Evolutionary conservation across 805 yeast species (phyloP), one percentile per base, ranked within the genome.

Genomic region (Peterozyma toletana): DNA sequence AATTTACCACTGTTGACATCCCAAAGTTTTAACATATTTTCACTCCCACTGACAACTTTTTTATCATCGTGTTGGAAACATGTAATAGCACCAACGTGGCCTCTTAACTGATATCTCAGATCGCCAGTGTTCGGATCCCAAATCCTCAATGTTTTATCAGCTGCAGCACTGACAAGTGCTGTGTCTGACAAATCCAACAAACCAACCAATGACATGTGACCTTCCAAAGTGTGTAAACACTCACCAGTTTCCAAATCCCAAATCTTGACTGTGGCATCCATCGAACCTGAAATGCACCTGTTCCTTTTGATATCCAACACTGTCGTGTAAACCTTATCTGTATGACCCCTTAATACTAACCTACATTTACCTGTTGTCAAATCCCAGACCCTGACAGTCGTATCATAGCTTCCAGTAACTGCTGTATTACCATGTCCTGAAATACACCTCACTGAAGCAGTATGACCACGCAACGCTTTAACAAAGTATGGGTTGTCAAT

Each of bases 371-470:
- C 86, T 5, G 83, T 78, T 30, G 77, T 73, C 48, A 90, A 69
- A 54, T 87, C 93, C 99, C 99, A 91, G 2, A 91, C 96, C 48
- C 97, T 75, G 5, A 90, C 86, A 1, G 86, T 85, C 42, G 83
- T 75, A 63, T 91, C 99, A 60, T 91, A 91, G 5, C 96, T 85
- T 0, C 97, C 97, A 30, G 93, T 83, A 2, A 91, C 81, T 16
- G 91, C 76, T 11, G 83, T 76, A 56, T 86, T 85, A 1, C 91
- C 96, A 59, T 80, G 70, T 1, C 96, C 97, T 1, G 93, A 74
- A 9, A 91, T 85, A 0, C 96, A 81, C 44, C 99, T 76, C 1
- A 91, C 97, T 2, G 90, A 75, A 13, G 78, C 83, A 13, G 83
- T 70, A 57, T 87, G 96, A 2, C 90, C 97, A 16, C 77, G 66